phyloP scores from a whole-genome alignment of 495 filamentous ascomycete species.

The Aspergillus nanangensis region DNA sequence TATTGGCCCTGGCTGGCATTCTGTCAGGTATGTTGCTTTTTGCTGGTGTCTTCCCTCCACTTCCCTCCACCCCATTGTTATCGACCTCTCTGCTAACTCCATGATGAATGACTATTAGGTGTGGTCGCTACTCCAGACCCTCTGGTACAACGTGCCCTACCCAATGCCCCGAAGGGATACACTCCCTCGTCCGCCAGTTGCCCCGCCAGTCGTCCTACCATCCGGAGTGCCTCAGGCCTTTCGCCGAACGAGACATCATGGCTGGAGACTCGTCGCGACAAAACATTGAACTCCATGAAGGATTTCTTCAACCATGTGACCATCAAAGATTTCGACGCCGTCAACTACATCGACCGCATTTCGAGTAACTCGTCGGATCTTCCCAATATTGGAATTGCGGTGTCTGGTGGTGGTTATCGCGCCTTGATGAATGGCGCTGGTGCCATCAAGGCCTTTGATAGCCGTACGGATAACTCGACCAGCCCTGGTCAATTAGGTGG shows the following conservation, averaged over 20 bases:
- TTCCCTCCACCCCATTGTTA: background rate
- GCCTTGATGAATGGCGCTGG: constrained; percentile 89
- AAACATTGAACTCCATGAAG: constrained; percentile 63
- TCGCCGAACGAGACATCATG: constrained; percentile 68
- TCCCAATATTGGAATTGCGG: constrained; percentile 57
- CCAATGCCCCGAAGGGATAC: constrained; percentile 47
- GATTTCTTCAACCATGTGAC: constrained; percentile 68
- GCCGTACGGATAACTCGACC: constrained; percentile 63
- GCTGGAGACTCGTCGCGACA: constrained; percentile 47
- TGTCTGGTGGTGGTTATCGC: constrained; percentile 73
- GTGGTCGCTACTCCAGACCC: background rate
- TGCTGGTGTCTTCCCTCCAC: background rate
- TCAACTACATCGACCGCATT: constrained; percentile 58
- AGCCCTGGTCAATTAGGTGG: constrained; percentile 72
- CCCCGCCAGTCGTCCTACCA: constrained; percentile 40
- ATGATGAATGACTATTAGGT: background rate
- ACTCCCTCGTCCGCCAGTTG: constrained; percentile 36
- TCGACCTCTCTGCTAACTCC: background rate
- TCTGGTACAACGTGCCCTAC: constrained; percentile 28
- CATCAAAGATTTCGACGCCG: constrained; percentile 74
- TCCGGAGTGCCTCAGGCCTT: constrained; percentile 52
- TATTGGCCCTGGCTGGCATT: constrained; percentile 23
- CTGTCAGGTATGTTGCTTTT: constrained; percentile 28
- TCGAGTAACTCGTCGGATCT: constrained; percentile 52
- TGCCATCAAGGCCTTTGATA: constrained; percentile 79